Conservation (phyloP, 192 early-diverging fungal genomes). For the Ramicandelaber brevisporus region DNA sequence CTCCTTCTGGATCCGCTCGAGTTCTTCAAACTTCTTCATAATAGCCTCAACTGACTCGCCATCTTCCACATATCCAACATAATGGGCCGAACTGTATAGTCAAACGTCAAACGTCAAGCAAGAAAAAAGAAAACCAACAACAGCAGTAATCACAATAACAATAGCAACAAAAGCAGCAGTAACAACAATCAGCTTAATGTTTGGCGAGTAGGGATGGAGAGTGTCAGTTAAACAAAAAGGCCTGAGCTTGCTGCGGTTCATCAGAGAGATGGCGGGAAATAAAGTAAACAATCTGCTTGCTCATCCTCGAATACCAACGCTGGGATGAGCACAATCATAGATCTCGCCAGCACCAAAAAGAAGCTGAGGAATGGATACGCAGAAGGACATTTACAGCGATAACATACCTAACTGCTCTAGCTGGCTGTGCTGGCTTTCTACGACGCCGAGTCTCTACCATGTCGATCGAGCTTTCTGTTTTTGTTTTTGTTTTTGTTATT, state of each 20-base stretch:
- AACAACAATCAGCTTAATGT: neutral
- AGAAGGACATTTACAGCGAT: no score
- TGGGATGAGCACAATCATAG: neutral
- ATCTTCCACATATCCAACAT: conserved; percentile 94
- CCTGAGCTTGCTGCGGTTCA: neutral
- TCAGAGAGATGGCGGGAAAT: neutral
- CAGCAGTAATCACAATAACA: neutral
- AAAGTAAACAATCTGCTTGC: neutral
- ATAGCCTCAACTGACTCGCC: conserved; percentile 87
- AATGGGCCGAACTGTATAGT: conserved; percentile 47
- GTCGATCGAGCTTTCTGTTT: no score
- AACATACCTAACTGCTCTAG: neutral
- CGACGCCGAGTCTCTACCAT: conserved; percentile 1
- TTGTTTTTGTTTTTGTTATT: no score
- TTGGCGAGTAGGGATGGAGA: neutral
- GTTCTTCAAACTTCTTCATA: conserved; percentile 95
- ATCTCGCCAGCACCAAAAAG: neutral
- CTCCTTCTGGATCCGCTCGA: conserved; percentile 70
- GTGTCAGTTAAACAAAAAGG: neutral
- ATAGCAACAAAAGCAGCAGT: neutral
- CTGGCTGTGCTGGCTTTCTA: neutral
- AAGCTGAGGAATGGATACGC: no score
- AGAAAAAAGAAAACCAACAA: neutral
- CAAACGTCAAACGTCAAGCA: no score
- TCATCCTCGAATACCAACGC: neutral